phyloP scores from a whole-genome alignment of 768 basidiomycete species.

The Cyclocybe cylindracea region DNA sequence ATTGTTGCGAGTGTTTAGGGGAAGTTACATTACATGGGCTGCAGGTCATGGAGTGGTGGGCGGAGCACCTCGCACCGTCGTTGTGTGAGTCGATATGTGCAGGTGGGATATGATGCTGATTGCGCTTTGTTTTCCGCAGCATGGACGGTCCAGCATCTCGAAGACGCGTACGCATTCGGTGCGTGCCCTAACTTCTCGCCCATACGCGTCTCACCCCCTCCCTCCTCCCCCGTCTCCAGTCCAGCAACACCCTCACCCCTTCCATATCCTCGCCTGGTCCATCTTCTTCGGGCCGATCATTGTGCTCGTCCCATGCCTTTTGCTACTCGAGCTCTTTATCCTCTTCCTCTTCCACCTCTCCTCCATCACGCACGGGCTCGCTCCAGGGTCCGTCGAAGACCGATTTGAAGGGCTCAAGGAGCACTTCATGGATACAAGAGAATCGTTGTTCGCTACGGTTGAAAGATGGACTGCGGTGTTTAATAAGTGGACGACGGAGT shows the following conservation, averaged over 20 bases:
- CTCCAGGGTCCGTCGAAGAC: conserved; percentile 29
- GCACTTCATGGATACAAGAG: conserved; percentile 34
- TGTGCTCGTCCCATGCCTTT: conserved; percentile 33
- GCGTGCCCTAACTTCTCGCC: not conserved
- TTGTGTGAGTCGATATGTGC: conserved; percentile 5
- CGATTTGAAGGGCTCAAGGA: conserved; percentile 32
- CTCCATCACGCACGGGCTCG: conserved; percentile 37
- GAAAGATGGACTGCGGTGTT: conserved; percentile 35
- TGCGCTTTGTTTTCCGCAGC: conserved; percentile 4
- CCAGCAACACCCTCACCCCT: conserved; percentile 30
- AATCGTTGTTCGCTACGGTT: conserved; percentile 36
- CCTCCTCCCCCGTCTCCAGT: conserved; percentile 7
- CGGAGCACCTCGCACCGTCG: conserved; percentile 3
- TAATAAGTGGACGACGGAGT: conserved; percentile 39
- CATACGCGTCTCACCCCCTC: not conserved
- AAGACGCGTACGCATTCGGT: conserved; percentile 13
- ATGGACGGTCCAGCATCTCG: conserved; percentile 14
- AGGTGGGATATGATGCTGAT: not conserved
- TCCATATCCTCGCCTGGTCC: conserved; percentile 35
- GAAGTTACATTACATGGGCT: not conserved
- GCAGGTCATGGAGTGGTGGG: conserved; percentile 1
- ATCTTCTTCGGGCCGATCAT: conserved; percentile 46
- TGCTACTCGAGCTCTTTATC: conserved; percentile 34
- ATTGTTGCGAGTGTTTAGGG: not conserved
- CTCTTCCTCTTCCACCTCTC: conserved; percentile 32